Conservation (phyloP, 176 grass and related monocot species). For the Pharus latifolius region DNA sequence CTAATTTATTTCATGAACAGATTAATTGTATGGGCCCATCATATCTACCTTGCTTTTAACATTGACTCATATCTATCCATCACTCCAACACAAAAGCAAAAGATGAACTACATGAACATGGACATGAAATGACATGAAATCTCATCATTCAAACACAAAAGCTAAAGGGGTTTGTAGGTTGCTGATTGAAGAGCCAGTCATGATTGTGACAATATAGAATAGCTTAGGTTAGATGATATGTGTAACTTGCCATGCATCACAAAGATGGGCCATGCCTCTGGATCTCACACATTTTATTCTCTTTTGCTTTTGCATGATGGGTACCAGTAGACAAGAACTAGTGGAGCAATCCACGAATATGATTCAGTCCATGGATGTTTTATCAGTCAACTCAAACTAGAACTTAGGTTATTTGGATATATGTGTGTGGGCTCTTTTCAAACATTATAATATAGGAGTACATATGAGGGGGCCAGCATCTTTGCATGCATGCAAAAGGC, state of each 20-base stretch:
- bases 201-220: conserved; percentile 4
- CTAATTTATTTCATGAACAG: too few species aligned
- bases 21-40: too few species aligned
- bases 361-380: not conserved
- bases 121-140: not conserved
- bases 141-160: conserved; percentile 11
- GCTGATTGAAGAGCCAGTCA: conserved; percentile 20
- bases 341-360: not conserved
- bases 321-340: not conserved
- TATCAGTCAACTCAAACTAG: conserved; percentile 8
- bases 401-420: not conserved
- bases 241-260: too few species aligned
- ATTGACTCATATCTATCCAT: not conserved
- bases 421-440: too few species aligned
- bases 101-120: not conserved
- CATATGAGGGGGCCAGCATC: not conserved
- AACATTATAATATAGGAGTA: conserved; percentile 10
- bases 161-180: not conserved
- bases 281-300: not conserved
- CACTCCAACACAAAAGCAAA: not conserved
- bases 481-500: conserved; percentile 16
- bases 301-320: not conserved
- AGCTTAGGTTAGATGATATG: too few species aligned
- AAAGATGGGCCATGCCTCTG: too few species aligned
- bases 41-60: too few species aligned